Evolutionary conservation across 1,139 yeast genomes (phyloP).

Genomic region (Zygosaccharomyces pseudobailii): DNA sequence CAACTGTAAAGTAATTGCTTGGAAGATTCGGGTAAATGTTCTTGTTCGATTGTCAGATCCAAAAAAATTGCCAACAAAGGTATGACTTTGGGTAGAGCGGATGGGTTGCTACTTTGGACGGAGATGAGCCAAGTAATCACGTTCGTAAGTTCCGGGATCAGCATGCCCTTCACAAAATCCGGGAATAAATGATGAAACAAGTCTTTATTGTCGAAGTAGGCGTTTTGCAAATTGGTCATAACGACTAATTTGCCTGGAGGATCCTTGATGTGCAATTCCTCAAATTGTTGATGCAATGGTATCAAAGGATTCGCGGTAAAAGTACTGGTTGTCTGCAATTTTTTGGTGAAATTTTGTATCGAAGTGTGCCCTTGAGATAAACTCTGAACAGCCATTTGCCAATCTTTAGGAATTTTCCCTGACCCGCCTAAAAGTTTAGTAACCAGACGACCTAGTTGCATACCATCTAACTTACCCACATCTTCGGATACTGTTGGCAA

Average conservation of each 20-base stretch:
- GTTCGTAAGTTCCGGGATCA: constrained; percentile 64
- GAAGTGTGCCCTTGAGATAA: constrained; percentile 20
- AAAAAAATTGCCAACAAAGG: constrained; percentile 26
- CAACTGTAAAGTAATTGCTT: constrained; percentile 63
- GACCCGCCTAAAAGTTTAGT: constrained; percentile 44
- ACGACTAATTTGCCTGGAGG: constrained; percentile 22
- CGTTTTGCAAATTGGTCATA: constrained; percentile 24
- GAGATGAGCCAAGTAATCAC: constrained; percentile 32
- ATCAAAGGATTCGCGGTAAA: constrained; percentile 22
- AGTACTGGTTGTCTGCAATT: constrained; percentile 15
- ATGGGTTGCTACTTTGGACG: constrained; percentile 31
- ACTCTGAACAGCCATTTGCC: constrained; percentile 15
- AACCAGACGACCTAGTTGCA: constrained; percentile 55
- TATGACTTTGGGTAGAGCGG: constrained; percentile 16
- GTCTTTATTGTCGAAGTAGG: constrained; percentile 18
- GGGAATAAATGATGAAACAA: constrained; percentile 37
- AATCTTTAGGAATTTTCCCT: constrained; percentile 17
- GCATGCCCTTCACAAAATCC: constrained; percentile 55
- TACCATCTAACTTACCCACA: constrained; percentile 53
- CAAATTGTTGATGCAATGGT: constrained; percentile 23
- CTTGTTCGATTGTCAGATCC: constrained; percentile 17
- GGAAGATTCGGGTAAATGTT: constrained; percentile 41
- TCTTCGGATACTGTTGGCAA: constrained; percentile 36
- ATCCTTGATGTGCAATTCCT: constrained; percentile 30
- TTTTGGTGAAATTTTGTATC: constrained; percentile 16